Percentiles rank a stretch among this genome's conserved stretches.
These are phyloP conservation scores for Boletus rubescentipes DNA, from an alignment of 768 basidiomycete genomes.

Conservation along the genomic window DNA sequence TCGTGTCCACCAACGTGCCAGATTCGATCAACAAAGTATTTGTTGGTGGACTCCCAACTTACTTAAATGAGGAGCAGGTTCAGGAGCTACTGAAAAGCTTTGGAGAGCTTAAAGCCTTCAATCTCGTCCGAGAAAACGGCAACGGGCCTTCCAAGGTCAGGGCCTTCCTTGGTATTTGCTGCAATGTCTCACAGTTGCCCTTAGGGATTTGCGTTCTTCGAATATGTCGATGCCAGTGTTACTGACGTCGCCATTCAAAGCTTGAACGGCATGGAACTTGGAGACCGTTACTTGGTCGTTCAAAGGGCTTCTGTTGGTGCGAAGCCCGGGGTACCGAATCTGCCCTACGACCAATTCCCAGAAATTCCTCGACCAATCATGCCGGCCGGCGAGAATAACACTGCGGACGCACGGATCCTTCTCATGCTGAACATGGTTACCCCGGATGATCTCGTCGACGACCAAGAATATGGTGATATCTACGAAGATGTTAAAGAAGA, in stretches of 20 bases:
- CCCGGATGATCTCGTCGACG: slow-evolving; percentile 84
- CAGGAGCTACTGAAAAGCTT: slow-evolving; percentile 97
- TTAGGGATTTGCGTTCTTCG: slow-evolving; percentile 98
- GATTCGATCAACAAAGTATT: slow-evolving; percentile 99
- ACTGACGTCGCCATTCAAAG: slow-evolving; percentile 97
- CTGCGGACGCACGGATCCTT: slow-evolving; percentile 73
- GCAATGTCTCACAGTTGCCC: slow-evolving; percentile 1
- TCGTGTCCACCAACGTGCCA: slow-evolving; percentile 94
- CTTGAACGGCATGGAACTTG: slow-evolving; percentile 96
- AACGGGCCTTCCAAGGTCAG: slow-evolving; percentile 84
- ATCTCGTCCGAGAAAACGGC: slow-evolving; percentile 92
- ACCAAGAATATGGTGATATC: slow-evolving; percentile 91
- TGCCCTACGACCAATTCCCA: slow-evolving; percentile 79
- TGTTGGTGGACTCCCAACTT: slow-evolving; percentile 92
- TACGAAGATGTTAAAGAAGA: slow-evolving; percentile 94
- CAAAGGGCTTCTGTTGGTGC: slow-evolving; percentile 96
- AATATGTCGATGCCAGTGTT: slow-evolving; percentile 85
- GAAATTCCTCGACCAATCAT: slow-evolving; percentile 86
- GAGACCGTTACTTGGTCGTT: slow-evolving; percentile 92
- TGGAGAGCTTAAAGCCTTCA: slow-evolving; percentile 97
- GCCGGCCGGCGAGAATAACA: slow-evolving; percentile 72
- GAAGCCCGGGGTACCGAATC: slow-evolving; percentile 62
- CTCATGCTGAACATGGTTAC: slow-evolving; percentile 99
- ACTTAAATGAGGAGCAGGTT: slow-evolving; percentile 97
- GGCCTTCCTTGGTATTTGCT: neutral